phyloP scores from a whole-genome alignment of 768 basidiomycete genomes.

The Mycena rebaudengoi region DNA sequence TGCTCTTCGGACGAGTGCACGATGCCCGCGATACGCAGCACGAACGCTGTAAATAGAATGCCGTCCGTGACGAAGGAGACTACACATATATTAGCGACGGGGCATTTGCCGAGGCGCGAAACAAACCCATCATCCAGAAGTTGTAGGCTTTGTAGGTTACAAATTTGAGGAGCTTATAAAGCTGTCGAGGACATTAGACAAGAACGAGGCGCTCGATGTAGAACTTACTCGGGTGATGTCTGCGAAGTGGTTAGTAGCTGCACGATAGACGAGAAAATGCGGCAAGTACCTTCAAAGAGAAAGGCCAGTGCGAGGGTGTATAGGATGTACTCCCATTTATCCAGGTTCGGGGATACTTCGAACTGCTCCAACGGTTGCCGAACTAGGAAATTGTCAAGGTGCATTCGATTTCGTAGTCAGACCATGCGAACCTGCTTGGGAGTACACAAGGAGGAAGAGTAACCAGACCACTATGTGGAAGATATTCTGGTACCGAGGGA shows the following conservation, averaged over 20 bases:
- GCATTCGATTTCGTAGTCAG: background rate
- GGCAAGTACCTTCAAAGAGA: conserved; percentile 72
- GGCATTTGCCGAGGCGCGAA: background rate
- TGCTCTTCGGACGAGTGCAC: conserved; percentile 41
- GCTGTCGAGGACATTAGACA: conserved; percentile 46
- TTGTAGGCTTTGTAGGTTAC: conserved; percentile 84
- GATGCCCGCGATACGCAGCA: conserved; percentile 72
- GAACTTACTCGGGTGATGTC: conserved; percentile 63
- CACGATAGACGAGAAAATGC: background rate
- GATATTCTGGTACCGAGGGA: conserved; percentile 89
- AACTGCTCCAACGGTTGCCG: conserved; percentile 80
- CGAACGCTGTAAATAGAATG: conserved; percentile 77
- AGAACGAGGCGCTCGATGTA: background rate
- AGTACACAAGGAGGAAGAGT: conserved; percentile 81
- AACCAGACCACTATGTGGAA: conserved; percentile 83
- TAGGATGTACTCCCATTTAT: conserved; percentile 81
- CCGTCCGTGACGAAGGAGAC: conserved; percentile 77
- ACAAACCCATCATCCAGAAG: conserved; percentile 66
- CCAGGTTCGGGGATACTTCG: conserved; percentile 61
- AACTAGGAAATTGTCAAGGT: conserved; percentile 50
- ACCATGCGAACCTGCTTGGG: conserved; percentile 72
- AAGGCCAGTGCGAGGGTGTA: conserved; percentile 85
- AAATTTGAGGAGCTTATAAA: conserved; percentile 75
- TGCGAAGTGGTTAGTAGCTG: conserved; percentile 27
- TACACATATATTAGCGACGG: conserved; percentile 19